These are phyloP conservation scores for Microcos paniculata DNA, from an alignment of 345 rosid genomes.

Conservation along the genomic window DNA sequence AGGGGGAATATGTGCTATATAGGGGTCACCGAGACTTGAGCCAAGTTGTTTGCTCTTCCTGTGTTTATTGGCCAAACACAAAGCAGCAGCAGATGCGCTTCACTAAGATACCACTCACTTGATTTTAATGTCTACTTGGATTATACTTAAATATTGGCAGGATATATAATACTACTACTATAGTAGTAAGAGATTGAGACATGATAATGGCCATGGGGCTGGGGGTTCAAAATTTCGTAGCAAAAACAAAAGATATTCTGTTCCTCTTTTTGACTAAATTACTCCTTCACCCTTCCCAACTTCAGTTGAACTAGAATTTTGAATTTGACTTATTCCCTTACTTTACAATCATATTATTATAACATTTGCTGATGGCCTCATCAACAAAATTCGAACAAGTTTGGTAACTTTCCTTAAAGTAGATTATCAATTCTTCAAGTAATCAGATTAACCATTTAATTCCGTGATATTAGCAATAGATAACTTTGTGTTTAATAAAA, in stretches of 20 bases:
- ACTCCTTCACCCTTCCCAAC: not conserved
- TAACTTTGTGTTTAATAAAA: too few species aligned
- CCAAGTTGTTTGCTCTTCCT: constrained; percentile 24
- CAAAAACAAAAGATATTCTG: not conserved
- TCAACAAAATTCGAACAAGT: too few species aligned
- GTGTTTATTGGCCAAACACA: constrained; percentile 17
- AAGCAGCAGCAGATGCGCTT: constrained; percentile 25
- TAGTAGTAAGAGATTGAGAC: not conserved
- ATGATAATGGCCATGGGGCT: not conserved
- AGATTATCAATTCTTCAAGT: too few species aligned
- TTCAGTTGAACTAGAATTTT: not conserved
- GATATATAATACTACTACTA: too few species aligned
- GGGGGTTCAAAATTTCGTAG: constrained; percentile 14
- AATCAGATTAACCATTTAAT: too few species aligned
- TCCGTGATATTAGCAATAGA: too few species aligned
- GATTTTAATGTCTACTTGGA: not conserved
- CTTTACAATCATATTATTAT: not conserved
- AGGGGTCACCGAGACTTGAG: constrained; percentile 29
- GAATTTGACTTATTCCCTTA: constrained; percentile 5
- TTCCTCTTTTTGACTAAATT: constrained; percentile 1
- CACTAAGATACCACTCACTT: constrained; percentile 14
- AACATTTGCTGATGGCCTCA: too few species aligned
- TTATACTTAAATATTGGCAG: too few species aligned
- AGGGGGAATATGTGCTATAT: not conserved
- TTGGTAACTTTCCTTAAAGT: too few species aligned